Percentiles rank a stretch among this genome's conserved stretches.
Conservation (phyloP, 176 grass and related monocot species). For the Eragrostis curvula region DNA sequence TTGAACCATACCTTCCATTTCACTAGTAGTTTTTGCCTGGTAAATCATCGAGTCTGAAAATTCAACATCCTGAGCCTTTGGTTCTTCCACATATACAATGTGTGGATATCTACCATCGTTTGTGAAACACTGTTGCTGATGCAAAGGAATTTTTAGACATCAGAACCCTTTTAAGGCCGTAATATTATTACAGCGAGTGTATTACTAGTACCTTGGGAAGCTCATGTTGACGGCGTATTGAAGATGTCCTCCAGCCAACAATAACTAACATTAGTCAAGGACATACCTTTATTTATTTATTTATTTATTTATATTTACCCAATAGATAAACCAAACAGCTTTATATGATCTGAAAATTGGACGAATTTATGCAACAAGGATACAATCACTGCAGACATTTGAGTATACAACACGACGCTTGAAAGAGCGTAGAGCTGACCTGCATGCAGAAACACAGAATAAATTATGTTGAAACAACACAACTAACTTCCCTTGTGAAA, state of each 20-base stretch:
- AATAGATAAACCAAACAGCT: slow-evolving; percentile 18
- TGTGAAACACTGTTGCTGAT: slow-evolving; percentile 70
- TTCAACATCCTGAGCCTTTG: slow-evolving; percentile 48
- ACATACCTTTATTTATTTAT: neutral
- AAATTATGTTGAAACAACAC: slow-evolving; percentile 26
- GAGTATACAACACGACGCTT: slow-evolving; percentile 80
- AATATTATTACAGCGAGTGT: slow-evolving; percentile 10
- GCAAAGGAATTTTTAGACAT: slow-evolving; percentile 44
- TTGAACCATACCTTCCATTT: slow-evolving; percentile 82
- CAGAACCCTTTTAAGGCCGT: slow-evolving; percentile 26
- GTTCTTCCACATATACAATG: slow-evolving; percentile 73
- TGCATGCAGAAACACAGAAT: slow-evolving; percentile 52
- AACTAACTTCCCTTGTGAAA: slow-evolving; percentile 7
- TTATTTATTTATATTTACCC: slow-evolving; percentile 27
- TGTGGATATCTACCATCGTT: slow-evolving; percentile 73
- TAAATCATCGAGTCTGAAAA: slow-evolving; percentile 65
- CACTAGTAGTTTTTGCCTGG: slow-evolving; percentile 59
- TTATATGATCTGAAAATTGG: slow-evolving; percentile 22
- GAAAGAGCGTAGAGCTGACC: slow-evolving; percentile 89
- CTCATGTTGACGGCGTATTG: slow-evolving; percentile 73
- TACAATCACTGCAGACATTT: slow-evolving; percentile 89
- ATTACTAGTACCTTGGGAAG: slow-evolving; percentile 89
- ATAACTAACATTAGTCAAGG: slow-evolving; percentile 81
- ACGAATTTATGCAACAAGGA: slow-evolving; percentile 58
- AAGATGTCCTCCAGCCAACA: slow-evolving; percentile 94